These are phyloP conservation scores for Ophiostoma angusticollis DNA, from an alignment of 2,329 filamentous ascomycete genomes.

Conservation along the genomic window DNA sequence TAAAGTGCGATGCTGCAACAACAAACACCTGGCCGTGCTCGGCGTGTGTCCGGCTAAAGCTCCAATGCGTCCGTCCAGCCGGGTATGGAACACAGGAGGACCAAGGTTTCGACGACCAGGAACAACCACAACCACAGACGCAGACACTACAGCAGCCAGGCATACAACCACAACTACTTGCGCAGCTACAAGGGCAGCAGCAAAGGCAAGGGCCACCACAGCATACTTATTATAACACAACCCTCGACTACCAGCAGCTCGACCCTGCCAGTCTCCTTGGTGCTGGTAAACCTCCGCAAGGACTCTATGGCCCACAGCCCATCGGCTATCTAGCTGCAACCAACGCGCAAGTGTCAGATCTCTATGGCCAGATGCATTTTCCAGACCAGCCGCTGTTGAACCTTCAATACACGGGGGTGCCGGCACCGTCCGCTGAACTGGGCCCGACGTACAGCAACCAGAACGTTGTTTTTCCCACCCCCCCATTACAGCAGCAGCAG, in stretches of 20 bases:
- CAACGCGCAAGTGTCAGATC: constrained; percentile 19
- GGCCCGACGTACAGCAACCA: constrained; percentile 35
- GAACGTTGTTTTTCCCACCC: constrained; percentile 40
- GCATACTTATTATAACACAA: constrained; percentile 28
- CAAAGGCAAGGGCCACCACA: constrained; percentile 22
- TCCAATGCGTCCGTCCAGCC: constrained; percentile 84
- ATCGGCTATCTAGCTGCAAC: constrained; percentile 27
- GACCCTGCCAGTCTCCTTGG: background rate
- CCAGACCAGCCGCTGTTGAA: constrained; percentile 34
- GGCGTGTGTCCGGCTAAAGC: constrained; percentile 80
- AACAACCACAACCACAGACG: constrained; percentile 34
- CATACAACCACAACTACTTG: constrained; percentile 16
- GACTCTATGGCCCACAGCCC: constrained; percentile 36
- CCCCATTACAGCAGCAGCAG: constrained; percentile 36
- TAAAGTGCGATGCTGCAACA: constrained; percentile 94
- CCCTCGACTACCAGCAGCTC: constrained; percentile 13
- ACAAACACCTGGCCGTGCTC: constrained; percentile 97
- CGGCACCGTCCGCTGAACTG: constrained; percentile 34
- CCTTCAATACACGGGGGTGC: constrained; percentile 41
- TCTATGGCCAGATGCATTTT: constrained; percentile 37
- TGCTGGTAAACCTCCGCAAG: constrained; percentile 23
- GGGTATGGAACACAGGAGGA: constrained; percentile 48
- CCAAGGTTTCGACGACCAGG: constrained; percentile 40
- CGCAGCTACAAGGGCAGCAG: constrained; percentile 17
- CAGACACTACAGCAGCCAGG: constrained; percentile 22